Conservation (phyloP, 2,329 filamentous ascomycete species). For the Xylaria digitata region DNA sequence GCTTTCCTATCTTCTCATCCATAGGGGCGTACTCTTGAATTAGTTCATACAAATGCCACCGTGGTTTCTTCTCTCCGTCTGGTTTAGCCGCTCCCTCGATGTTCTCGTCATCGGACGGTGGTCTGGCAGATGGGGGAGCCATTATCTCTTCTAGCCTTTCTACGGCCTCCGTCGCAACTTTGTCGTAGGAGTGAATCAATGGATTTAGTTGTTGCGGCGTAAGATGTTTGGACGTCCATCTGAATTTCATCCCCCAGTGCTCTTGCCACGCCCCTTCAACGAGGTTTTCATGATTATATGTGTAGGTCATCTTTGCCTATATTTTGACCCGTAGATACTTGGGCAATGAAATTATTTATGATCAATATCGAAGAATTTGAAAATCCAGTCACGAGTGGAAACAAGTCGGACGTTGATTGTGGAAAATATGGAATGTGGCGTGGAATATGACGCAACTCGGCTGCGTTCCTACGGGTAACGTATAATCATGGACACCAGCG, state of each 20-base stretch:
- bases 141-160: constrained; percentile 72
- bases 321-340: neutral
- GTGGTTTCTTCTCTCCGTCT: constrained; percentile 48
- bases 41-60: constrained; percentile 71
- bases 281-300: constrained; percentile 10
- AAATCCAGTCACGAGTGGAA: neutral
- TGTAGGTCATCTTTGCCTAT: constrained; percentile 24
- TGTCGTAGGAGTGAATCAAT: constrained; percentile 75
- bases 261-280: constrained; percentile 39
- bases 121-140: constrained; percentile 51
- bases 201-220: constrained; percentile 68
- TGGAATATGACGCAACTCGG: neutral
- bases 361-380: neutral
- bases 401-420: neutral
- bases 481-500: neutral
- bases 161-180: constrained; percentile 73
- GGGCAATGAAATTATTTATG: neutral
- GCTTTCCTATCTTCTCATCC: constrained; percentile 63
- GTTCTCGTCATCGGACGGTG: constrained; percentile 40
- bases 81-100: constrained; percentile 37
- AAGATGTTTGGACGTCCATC: constrained; percentile 74
- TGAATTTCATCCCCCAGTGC: constrained; percentile 74
- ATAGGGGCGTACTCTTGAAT: constrained; percentile 67
- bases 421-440: neutral
- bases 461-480: neutral